These are phyloP conservation scores for Sequoiadendron giganteum DNA, from an alignment of 75 land plant species.

Conservation along the genomic window DNA sequence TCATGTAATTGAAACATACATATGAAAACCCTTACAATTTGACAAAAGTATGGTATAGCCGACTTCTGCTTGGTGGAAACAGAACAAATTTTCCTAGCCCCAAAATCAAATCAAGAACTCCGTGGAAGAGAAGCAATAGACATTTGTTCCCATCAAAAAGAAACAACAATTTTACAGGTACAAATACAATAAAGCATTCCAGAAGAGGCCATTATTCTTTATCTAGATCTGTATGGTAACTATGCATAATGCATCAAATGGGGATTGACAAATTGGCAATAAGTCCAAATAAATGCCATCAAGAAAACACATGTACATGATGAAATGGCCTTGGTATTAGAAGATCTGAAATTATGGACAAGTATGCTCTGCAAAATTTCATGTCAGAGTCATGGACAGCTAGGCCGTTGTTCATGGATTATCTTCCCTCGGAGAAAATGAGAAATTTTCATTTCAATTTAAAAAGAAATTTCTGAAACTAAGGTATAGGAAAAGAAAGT, in stretches of 20 bases:
- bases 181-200: background rate
- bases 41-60: background rate
- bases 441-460: background rate
- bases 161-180: background rate
- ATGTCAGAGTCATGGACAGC: background rate
- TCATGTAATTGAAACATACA: background rate
- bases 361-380: background rate
- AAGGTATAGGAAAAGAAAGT: background rate
- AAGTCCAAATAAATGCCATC: background rate
- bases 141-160: background rate
- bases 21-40: background rate
- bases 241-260: too few species aligned
- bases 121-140: background rate
- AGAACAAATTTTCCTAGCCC: background rate
- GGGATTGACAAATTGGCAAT: background rate
- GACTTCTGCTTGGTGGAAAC: background rate
- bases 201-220: background rate
- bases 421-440: background rate
- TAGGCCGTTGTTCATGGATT: background rate
- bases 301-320: background rate
- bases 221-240: background rate
- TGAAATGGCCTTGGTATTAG: background rate
- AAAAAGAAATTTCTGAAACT: background rate
- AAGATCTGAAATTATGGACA: background rate
- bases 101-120: background rate